Conservation (phyloP, 2,329 filamentous ascomycete species). For the Aspergillus puulaauensis region DNA sequence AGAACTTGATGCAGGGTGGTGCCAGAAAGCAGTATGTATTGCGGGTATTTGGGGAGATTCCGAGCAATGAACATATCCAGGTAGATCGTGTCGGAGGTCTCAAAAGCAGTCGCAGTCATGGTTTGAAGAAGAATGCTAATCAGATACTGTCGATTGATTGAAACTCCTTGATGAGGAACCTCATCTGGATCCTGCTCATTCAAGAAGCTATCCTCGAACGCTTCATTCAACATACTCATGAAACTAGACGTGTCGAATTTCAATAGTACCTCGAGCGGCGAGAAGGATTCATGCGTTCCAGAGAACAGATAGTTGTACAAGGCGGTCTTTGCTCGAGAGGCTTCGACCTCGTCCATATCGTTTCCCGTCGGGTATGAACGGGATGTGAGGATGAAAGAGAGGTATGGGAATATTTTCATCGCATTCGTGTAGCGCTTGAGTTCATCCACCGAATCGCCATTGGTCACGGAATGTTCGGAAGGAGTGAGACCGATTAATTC, state of each 20-base stretch:
- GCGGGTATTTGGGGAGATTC: conserved; percentile 93
- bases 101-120: conserved; percentile 73
- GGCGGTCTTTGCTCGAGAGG: conserved; percentile 76
- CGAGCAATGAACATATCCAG: conserved; percentile 98
- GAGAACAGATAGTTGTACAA: conserved; percentile 94
- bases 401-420: conserved; percentile 89
- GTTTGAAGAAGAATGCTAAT: conserved; percentile 87
- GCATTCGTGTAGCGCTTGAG: conserved; percentile 62
- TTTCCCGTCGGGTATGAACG: conserved; percentile 88
- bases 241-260: conserved; percentile 90
- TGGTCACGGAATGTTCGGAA: conserved; percentile 22
- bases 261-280: conserved; percentile 79
- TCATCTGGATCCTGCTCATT: conserved; percentile 72
- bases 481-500: conserved; percentile 64
- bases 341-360: conserved; percentile 68
- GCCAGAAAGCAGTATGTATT: conserved; percentile 88
- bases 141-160: conserved; percentile 87
- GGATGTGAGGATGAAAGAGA: conserved; percentile 87
- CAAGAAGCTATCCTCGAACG: conserved; percentile 90
- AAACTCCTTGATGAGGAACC: conserved; percentile 55
- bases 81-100: conserved; percentile 81
- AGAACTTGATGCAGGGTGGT: conserved; percentile 80
- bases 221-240: conserved; percentile 92
- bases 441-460: conserved; percentile 55
- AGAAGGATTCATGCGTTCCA: conserved; percentile 78